Conservation (phyloP, 148 eudicot genomes). For the Rhododendron vialii region DNA sequence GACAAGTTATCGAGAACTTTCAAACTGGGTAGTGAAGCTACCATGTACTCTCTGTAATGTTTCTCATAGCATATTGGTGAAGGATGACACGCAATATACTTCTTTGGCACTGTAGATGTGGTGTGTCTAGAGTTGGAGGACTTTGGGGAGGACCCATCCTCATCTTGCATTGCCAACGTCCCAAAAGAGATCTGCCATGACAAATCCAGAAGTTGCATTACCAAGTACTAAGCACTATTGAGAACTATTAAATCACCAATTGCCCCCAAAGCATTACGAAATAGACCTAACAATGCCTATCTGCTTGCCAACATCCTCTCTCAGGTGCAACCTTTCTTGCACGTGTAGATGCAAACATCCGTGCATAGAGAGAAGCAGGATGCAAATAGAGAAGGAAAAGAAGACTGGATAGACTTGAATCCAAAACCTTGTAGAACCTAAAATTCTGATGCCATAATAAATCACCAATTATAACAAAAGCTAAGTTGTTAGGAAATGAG, state of each 20-base stretch:
- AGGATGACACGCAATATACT: constrained; percentile 59
- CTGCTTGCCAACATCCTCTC: neutral
- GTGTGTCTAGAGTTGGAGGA: constrained; percentile 14
- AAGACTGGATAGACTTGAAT: neutral
- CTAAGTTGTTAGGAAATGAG: neutral
- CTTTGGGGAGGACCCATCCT: constrained; percentile 17
- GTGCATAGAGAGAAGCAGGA: neutral
- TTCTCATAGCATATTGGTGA: constrained; percentile 86
- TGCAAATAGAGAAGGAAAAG: neutral
- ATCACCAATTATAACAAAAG: neutral
- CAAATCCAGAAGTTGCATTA: neutral
- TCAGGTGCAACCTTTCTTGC: neutral
- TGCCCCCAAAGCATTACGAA: neutral
- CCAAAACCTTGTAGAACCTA: neutral
- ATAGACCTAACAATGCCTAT: neutral
- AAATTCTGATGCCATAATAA: neutral
- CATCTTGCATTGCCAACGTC: constrained; percentile 23
- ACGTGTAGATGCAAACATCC: neutral
- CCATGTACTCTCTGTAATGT: constrained; percentile 72
- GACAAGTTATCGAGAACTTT: constrained; percentile 68
- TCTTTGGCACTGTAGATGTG: constrained; percentile 19
- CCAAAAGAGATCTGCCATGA: constrained; percentile 29
- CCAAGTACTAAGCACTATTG: neutral
- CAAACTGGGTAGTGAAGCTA: constrained; percentile 63
- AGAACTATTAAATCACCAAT: neutral